Evolutionary conservation across 2,329 filamentous ascomycete genomes (phyloP).

Genomic region (Lachnellula suecica): DNA sequence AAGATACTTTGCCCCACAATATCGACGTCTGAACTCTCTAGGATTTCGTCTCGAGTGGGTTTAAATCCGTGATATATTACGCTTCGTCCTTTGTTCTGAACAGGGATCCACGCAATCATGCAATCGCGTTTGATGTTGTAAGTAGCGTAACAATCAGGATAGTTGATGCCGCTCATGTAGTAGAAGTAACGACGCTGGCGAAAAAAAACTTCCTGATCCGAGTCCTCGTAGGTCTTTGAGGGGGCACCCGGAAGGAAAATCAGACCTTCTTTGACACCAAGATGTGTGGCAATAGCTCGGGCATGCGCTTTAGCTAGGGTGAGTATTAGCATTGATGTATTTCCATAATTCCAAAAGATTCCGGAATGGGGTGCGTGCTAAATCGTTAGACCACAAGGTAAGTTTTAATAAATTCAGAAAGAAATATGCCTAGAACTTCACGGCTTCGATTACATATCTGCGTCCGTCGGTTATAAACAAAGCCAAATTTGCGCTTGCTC

Average conservation of each 20-base stretch:
- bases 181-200: slow-evolving; percentile 62
- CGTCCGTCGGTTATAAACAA: no score
- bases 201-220: slow-evolving; percentile 55
- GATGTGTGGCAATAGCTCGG: slow-evolving; percentile 41
- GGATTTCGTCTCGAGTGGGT: slow-evolving; percentile 60
- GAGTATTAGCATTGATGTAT: background rate
- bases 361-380: no score
- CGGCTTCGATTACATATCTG: no score
- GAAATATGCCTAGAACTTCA: no score
- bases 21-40: slow-evolving; percentile 63
- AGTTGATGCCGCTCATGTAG: slow-evolving; percentile 55
- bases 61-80: slow-evolving; percentile 62
- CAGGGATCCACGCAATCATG: slow-evolving; percentile 73
- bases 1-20: slow-evolving; percentile 57
- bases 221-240: slow-evolving; percentile 52
- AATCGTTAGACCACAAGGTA: no score
- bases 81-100: slow-evolving; percentile 58
- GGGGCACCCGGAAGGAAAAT: slow-evolving; percentile 56
- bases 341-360: no score
- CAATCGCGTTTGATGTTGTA: slow-evolving; percentile 59
- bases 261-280: slow-evolving; percentile 44
- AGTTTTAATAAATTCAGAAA: no score
- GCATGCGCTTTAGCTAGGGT: slow-evolving; percentile 49
- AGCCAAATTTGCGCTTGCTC: no score
- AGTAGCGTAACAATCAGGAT: slow-evolving; percentile 53